Evolutionary conservation across 257 asterid genomes (phyloP).

Genomic region (Solanum peruvianum): DNA sequence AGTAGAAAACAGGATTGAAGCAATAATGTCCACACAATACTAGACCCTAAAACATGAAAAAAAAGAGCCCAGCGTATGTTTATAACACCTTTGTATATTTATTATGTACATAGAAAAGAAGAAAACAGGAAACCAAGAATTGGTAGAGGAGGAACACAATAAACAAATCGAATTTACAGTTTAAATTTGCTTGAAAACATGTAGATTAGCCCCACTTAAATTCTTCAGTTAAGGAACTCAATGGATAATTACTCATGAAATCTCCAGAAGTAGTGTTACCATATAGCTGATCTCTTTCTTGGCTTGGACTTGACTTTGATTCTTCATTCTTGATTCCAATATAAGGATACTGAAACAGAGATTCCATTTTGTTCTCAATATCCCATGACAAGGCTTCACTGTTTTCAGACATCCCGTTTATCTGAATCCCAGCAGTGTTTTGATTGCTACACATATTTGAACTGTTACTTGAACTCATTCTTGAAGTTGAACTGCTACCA

Average conservation of each 20-base stretch:
- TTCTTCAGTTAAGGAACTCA: conserved; percentile 35
- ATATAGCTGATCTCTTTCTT: neutral
- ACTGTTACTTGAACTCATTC: conserved; percentile 27
- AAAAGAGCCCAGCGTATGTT: conserved; percentile 3
- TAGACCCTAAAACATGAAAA: neutral
- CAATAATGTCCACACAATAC: neutral
- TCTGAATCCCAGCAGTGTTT: conserved; percentile 3
- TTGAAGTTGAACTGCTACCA: conserved; percentile 22
- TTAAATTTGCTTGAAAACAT: conserved; percentile 14
- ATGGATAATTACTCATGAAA: conserved; percentile 11
- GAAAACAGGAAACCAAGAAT: neutral
- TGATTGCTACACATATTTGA: conserved; percentile 10
- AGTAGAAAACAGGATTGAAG: neutral
- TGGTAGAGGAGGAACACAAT: neutral
- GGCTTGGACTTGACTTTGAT: conserved; percentile 11
- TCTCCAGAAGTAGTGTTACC: conserved; percentile 6
- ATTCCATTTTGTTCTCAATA: conserved; percentile 26
- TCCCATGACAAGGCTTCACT: conserved; percentile 35
- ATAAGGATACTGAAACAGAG: conserved; percentile 19
- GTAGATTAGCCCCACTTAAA: neutral
- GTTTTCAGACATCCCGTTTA: conserved; percentile 3
- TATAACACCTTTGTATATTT: conserved; percentile 6
- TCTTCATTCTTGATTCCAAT: conserved; percentile 23
- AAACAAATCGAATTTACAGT: neutral
- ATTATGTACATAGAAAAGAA: neutral